A percentile compares a stretch with the other conserved stretches of the same genome.
phyloP scores from a whole-genome alignment of 139 green algal species.

The Tetraselmis striata region DNA sequence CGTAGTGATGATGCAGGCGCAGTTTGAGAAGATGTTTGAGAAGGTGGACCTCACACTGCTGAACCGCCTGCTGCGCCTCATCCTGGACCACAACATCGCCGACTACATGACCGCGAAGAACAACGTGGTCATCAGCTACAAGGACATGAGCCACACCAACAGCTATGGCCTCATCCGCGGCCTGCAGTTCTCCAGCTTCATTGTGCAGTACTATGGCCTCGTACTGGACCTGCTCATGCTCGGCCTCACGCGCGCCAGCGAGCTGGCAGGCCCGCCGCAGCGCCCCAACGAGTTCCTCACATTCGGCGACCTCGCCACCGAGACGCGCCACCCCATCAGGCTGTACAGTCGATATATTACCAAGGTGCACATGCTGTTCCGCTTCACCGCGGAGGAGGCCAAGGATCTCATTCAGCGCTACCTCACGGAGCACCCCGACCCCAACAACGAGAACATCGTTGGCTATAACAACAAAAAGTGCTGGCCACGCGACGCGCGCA shows the following conservation, averaged over 20 bases:
- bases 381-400: conserved; percentile 92
- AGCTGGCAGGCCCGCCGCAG: conserved; percentile 88
- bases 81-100: conserved; percentile 97
- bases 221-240: conserved; percentile 96
- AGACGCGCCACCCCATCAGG: conserved; percentile 93
- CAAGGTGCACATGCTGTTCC: conserved; percentile 76
- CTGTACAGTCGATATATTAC: conserved; percentile 95
- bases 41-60: conserved; percentile 98
- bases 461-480: conserved; percentile 99
- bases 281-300: conserved; percentile 96
- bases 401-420: conserved; percentile 92
- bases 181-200: conserved; percentile 96
- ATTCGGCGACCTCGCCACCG: conserved; percentile 78
- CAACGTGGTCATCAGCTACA: conserved; percentile 77
- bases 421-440: conserved; percentile 98
- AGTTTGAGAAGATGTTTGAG: conserved; percentile 97
- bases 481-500: conserved; percentile 96
- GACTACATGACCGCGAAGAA: conserved; percentile 96
- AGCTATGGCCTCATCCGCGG: conserved; percentile 94
- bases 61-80: conserved; percentile 94
- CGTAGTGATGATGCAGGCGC: conserved; percentile 92
- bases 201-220: conserved; percentile 94
- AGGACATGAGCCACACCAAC: conserved; percentile 99
- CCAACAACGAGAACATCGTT: conserved; percentile 99
- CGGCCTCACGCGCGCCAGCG: conserved; percentile 88